phyloP scores from a whole-genome alignment of 1,284 basidiomycete genomes.

The Melampsora occidentalis region DNA sequence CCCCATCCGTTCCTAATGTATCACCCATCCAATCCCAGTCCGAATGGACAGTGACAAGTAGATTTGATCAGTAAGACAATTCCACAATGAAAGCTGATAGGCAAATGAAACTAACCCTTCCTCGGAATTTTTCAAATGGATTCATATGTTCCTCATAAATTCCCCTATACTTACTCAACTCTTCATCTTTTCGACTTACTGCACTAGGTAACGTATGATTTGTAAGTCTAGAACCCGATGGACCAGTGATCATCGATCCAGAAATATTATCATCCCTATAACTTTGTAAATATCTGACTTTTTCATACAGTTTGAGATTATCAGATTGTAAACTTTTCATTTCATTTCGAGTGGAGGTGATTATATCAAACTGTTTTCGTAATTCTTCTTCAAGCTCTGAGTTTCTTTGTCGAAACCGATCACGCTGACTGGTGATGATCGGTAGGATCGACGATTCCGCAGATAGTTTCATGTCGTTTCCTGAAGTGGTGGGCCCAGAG shows the following conservation, averaged over 20 bases:
- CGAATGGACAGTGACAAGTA: background rate
- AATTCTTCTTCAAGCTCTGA: slow-evolving; percentile 97
- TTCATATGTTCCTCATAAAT: slow-evolving; percentile 96
- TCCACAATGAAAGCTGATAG: slow-evolving; percentile 12
- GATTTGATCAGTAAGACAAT: slow-evolving; percentile 27
- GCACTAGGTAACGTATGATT: slow-evolving; percentile 47
- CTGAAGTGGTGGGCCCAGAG: background rate
- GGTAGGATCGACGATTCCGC: slow-evolving; percentile 85
- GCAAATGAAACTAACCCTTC: slow-evolving; percentile 65
- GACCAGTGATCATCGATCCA: slow-evolving; percentile 44
- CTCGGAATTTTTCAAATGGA: slow-evolving; percentile 94
- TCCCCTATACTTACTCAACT: slow-evolving; percentile 81
- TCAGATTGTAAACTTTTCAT: slow-evolving; percentile 83
- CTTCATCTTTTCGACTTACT: slow-evolving; percentile 58
- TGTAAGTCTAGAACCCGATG: slow-evolving; percentile 16
- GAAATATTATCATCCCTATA: slow-evolving; percentile 66
- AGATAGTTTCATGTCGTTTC: slow-evolving; percentile 42
- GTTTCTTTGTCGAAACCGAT: slow-evolving; percentile 90
- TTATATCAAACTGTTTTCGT: slow-evolving; percentile 85
- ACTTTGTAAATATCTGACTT: slow-evolving; percentile 92
- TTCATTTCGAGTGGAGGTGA: slow-evolving; percentile 82
- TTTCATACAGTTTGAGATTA: slow-evolving; percentile 92
- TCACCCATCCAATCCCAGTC: background rate
- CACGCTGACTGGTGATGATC: slow-evolving; percentile 93
- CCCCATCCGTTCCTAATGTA: slow-evolving; percentile 77